Conservation (phyloP, 2,329 filamentous ascomycete species). For the Fusarium oxysporum region DNA sequence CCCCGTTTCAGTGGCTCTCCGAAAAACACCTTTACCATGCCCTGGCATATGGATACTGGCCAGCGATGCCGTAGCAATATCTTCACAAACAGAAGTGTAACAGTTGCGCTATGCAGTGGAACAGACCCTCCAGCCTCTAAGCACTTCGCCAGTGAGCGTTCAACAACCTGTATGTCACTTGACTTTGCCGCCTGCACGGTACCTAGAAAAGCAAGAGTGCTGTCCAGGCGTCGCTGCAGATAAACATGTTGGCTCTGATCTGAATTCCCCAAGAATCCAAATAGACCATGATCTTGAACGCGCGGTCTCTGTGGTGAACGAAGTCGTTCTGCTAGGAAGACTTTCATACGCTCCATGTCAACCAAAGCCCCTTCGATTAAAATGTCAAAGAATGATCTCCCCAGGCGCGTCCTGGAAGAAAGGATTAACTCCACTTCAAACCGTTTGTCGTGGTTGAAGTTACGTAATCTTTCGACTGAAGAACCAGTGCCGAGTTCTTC, state of each 20-base stretch:
- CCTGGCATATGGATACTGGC: background rate
- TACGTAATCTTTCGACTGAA: background rate
- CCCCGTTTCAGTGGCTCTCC: background rate
- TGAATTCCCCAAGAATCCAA: background rate
- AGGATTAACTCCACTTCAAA: background rate
- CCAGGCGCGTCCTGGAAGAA: background rate
- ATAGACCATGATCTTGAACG: background rate
- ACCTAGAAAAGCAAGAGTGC: background rate
- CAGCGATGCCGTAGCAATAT: background rate
- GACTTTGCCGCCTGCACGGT: background rate
- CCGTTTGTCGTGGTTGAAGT: background rate
- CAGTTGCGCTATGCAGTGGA: background rate
- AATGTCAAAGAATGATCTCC: background rate
- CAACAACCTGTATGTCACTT: background rate
- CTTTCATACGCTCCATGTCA: background rate
- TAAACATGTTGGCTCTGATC: background rate
- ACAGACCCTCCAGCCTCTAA: background rate
- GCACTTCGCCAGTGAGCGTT: background rate
- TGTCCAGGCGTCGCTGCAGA: background rate
- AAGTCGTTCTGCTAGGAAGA: background rate
- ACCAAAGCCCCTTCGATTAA: background rate
- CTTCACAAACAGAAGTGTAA: background rate
- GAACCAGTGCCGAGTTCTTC: background rate
- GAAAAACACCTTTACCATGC: background rate
- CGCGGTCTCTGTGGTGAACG: background rate